Evolutionary conservation across 352 stramenopile species (phyloP).

Genomic region (Phytophthora sp.): DNA sequence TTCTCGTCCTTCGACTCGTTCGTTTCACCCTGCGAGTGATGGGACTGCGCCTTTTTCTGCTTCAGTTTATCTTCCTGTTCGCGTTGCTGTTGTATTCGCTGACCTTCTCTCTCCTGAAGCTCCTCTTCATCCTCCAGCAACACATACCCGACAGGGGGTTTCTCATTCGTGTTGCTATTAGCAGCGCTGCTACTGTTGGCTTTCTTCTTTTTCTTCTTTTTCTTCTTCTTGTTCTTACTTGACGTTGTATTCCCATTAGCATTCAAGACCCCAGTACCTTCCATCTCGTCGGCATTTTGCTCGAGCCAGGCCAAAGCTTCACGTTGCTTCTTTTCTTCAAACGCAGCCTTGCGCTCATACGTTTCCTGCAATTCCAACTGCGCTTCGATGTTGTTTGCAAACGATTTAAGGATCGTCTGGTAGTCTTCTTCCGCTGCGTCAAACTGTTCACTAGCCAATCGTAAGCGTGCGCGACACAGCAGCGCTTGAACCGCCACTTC

Average conservation of each 20-base stretch:
- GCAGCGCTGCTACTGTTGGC: slow-evolving; percentile 14
- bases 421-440: slow-evolving; percentile 72
- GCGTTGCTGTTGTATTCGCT: slow-evolving; percentile 25
- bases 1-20: slow-evolving; percentile 4
- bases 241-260: slow-evolving; percentile 21
- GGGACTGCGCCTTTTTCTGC: slow-evolving; percentile 1
- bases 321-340: slow-evolving; percentile 47
- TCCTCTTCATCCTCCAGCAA: slow-evolving; percentile 56
- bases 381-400: slow-evolving; percentile 79
- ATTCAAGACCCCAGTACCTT: slow-evolving; percentile 26
- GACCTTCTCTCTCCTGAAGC: slow-evolving; percentile 27
- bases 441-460: slow-evolving; percentile 52
- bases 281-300: slow-evolving; percentile 46
- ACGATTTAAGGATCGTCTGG: slow-evolving; percentile 57
- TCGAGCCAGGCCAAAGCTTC: slow-evolving; percentile 67
- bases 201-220: slow-evolving; percentile 75
- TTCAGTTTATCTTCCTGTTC: slow-evolving; percentile 14
- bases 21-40: slow-evolving; percentile 2
- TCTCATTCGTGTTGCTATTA: slow-evolving; percentile 8
- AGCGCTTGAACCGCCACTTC: slow-evolving; percentile 59
- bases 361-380: slow-evolving; percentile 77
- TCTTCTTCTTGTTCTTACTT: slow-evolving; percentile 74
- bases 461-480: slow-evolving; percentile 60
- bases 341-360: slow-evolving; percentile 42
- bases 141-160: slow-evolving; percentile 40